These are phyloP conservation scores for Agaricus sinodeliciosus DNA, from an alignment of 768 basidiomycete genomes.

Conservation along the genomic window DNA sequence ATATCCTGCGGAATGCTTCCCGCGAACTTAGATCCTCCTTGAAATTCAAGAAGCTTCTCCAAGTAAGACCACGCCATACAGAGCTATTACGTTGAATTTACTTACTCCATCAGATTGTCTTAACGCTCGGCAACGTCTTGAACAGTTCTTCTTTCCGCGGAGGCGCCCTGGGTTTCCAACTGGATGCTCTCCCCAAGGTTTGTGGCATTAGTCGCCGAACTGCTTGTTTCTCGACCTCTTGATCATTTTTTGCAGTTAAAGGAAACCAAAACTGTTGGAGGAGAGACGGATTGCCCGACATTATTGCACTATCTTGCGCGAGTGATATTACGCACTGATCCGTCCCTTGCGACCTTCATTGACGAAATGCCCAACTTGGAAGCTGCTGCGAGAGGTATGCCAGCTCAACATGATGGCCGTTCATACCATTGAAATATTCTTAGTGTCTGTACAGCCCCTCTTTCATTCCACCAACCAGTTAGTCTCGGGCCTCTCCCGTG, in stretches of 20 bases:
- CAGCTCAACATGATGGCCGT: not conserved
- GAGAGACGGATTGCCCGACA: slow-evolving; percentile 69
- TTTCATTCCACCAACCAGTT: slow-evolving; percentile 54
- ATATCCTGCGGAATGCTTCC: slow-evolving; percentile 64
- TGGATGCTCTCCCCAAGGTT: slow-evolving; percentile 81
- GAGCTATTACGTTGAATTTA: not conserved
- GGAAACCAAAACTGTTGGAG: slow-evolving; percentile 74
- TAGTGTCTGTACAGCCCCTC: slow-evolving; percentile 72
- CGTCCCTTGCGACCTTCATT: slow-evolving; percentile 60
- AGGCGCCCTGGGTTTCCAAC: slow-evolving; percentile 75
- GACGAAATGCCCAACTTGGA: slow-evolving; percentile 80
- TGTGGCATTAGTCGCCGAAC: not conserved
- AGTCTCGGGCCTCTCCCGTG: slow-evolving; percentile 46
- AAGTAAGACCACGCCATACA: slow-evolving; percentile 32
- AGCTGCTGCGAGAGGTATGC: slow-evolving; percentile 72
- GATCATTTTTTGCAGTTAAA: slow-evolving; percentile 45
- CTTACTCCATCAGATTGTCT: slow-evolving; percentile 43
- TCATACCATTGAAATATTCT: not conserved
- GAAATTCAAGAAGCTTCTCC: slow-evolving; percentile 64
- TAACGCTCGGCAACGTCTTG: slow-evolving; percentile 74
- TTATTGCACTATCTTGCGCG: slow-evolving; percentile 87
- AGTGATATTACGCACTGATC: slow-evolving; percentile 61
- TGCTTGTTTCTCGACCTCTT: not conserved
- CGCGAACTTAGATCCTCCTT: slow-evolving; percentile 57
- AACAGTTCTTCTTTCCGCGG: slow-evolving; percentile 84